Conservation (phyloP, 129 eudicot genomes). For the sunflower (Helianthus annuus) region HanXRQr2.0-SUNRISE NC_035447.2:158918473-158918972, state of each 20-base stretch:
- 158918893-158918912: background rate
- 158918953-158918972: background rate
- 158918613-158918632: slow-evolving; percentile 67
- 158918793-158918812: background rate
- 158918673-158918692: slow-evolving; percentile 30
- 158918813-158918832: background rate
- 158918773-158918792: background rate
- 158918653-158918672: slow-evolving; percentile 43
- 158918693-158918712: slow-evolving; percentile 34
- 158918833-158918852: slow-evolving; percentile 16
- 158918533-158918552: slow-evolving; percentile 51
- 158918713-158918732: slow-evolving; percentile 28
- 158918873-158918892: background rate
- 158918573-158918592: slow-evolving; percentile 48
- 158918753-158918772: slow-evolving; percentile 11
- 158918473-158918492: slow-evolving; percentile 70
- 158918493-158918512: slow-evolving; percentile 55
- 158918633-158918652: slow-evolving; percentile 51
- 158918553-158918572: slow-evolving; percentile 61
- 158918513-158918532: slow-evolving; percentile 69
- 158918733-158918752: slow-evolving; percentile 43
- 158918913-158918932: background rate
- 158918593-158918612: slow-evolving; percentile 73
- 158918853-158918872: background rate
- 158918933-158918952: slow-evolving; percentile 2